Evolutionary conservation across 2,329 filamentous ascomycete species (phyloP), one percentile per base, ranked within the genome.

Genomic region (Blumeria graminis): DNA sequence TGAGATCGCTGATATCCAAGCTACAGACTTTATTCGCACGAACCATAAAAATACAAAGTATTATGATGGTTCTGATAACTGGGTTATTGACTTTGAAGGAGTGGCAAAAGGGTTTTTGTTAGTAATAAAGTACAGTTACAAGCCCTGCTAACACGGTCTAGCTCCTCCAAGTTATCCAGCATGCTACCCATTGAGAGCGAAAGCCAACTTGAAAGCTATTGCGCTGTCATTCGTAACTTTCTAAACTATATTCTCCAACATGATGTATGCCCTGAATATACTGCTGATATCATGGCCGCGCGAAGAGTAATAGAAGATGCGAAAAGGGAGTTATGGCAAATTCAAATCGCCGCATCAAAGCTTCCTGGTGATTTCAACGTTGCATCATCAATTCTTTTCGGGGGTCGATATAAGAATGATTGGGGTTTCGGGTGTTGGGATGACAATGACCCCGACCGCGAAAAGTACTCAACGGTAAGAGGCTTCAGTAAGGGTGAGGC

Each of bases 191-290:
- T 78, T 53, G 75, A 80, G 11, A 72, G 69, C 4, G 65, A 72
- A 14, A 65, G 69, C 0, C 68, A 74, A 11, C 74, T 88, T 59
- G 69, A 75, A n/a, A 68, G 74, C 6, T 80, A 79, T 3, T 78
- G 81, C 18, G 74, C 76, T 36, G 77, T 93, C 0, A 73, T 95
- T 43, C 77, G 79, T 58, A 94, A 92, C 65, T 96, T 96, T 65
- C 77, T 94, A 60, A 85, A 86, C 61, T 98, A 95, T 62, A 72
- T 96, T 0, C 72, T 89, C 9, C 77, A 84, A 58, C 89, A 96
- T 64, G 77, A 84, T 39, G 90, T 93, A 14, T 94, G 88, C 63
- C 82, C 84, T 0, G 92, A 96, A 66, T 84, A 89, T 65, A 72
- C 69, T 0, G 71, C 74, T 0, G 77, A 90, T 60, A 73, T 96